A percentile compares a stretch with the other conserved stretches of the same genome.
These are phyloP conservation scores for Uronychia binucleata DNA, from an alignment of 73 alveolate genomes.

Conservation along the genomic window DNA sequence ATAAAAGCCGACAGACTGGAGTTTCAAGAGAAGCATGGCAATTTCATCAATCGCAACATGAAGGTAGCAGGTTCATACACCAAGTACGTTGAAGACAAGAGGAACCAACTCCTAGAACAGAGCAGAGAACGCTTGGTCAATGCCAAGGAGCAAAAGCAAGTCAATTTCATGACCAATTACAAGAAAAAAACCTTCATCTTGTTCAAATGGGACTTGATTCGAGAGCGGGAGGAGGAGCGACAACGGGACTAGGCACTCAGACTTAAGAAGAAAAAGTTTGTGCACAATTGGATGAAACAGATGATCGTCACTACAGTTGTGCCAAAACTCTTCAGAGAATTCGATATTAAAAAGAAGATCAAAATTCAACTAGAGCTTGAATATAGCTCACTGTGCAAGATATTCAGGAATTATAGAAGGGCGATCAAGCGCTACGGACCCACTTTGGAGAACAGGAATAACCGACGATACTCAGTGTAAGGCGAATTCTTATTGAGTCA, in stretches of 20 bases:
- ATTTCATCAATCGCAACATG: not conserved
- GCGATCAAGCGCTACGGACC: not conserved
- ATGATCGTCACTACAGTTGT: not conserved
- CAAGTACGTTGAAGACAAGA: not conserved
- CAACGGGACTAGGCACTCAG: not conserved
- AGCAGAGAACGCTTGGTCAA: not conserved
- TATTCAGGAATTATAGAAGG: not conserved
- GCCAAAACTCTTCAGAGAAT: not conserved
- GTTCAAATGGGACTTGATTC: not conserved
- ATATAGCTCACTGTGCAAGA: not conserved
- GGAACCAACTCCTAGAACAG: not conserved
- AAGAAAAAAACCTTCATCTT: not conserved
- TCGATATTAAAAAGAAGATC: not conserved
- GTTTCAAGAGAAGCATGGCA: not conserved
- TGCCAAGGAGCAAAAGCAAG: not conserved
- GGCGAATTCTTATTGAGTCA: not conserved
- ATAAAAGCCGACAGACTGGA: not conserved
- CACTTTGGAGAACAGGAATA: not conserved
- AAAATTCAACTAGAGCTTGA: not conserved
- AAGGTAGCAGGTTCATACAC: not conserved
- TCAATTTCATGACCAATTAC: not conserved
- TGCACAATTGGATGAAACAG: not conserved
- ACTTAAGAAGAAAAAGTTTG: not conserved
- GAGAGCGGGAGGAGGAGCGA: not conserved
- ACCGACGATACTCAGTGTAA: not conserved